Base-by-base conservation (phyloP, 108 stramenopile species). In the Ochromonas danica region DNA sequence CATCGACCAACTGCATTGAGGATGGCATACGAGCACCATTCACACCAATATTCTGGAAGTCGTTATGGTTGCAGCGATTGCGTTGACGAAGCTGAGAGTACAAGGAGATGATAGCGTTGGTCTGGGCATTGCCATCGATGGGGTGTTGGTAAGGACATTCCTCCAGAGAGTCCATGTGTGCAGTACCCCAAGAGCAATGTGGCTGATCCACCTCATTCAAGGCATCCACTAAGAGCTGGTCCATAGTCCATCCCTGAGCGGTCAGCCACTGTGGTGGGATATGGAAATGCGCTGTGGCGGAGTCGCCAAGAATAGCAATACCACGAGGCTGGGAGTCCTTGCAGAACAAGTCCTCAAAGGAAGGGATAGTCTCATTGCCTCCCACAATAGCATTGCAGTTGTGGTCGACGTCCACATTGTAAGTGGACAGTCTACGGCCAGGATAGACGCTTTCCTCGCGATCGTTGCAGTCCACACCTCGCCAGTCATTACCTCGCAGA, bases 321-420 rank as follows among this genome's bases (percentile, higher is more conserved):
- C 80, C 80, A 39, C 39, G 39, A 39, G 71, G 80, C 1, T 63
- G 40, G 67, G 14, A 31, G 40, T 61, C 42, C 36, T n/a, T 22
- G 42, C 80, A 80, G 35, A 71, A 75, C 43, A 6, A 22, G 28
- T 80, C 80, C 72, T 80, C 80, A 42, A 72, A 80, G 40, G 61
- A 0, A n/a, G n/a, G n/a, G 2, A 2, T 1, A 39, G 30, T 67
- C 51, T 25, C 42, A 63, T 71, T 1, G 1, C 1, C 1, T 1
- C 80, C 80, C 17, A 1, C 27, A 40, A 80, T 80, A 41, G 71
- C 80, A 63, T 80, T 80, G 72, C 80, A 80, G 61, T 80, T 80
- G 71, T 71, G 42, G 27, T 80, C 80, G 1, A 80, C 43, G 65
- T 40, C 1, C 40, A 1, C 71, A 42, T 14, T 17, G 67, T 70